Base-by-base conservation (phyloP, 179 eudicot genomes). In the Beta corolliflora region DNA sequence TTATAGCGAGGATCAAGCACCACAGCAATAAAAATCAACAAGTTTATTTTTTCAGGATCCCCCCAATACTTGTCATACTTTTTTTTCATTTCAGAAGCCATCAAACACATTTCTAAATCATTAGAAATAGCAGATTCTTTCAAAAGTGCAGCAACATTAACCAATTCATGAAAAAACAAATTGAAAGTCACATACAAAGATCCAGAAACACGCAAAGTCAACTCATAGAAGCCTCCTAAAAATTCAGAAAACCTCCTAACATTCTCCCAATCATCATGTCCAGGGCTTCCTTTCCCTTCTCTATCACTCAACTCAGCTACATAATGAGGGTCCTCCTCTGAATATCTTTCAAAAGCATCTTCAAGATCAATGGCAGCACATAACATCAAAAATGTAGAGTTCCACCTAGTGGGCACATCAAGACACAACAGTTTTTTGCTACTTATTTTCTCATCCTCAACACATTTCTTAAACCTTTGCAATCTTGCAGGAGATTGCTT, bases 61-160 rank as follows among this genome's bases (percentile, higher is more conserved):
- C 11, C 10, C 77, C n/a, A 74, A 74, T 74, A 74, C 23, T 74
- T 74, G 77, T 74, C 64, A 72, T 72, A 19, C 36, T n/a, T 72
- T 72, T 21, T 23, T 18, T 52, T 72, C 59, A 72, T 72, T 72
- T 10, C 18, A 48, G 15, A 3, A 19, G 56, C 76, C 76, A 72
- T 72, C 18, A 56, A 56, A 56, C 61, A 5, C 21, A 56, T 19
- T 15, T 5, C 5, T 5, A 56, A 14, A 56, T 56, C 41, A 36
- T 36, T 2, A 36, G 1, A 36, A 36, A 36, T 36, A 36, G 41
- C 1, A 36, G 41, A 36, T 36, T 36, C 41, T 36, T 36, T 36
- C 41, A 36, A 36, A 36, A 36, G 2, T 36, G 41, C 41, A 36
- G 41, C 41, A 36, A 36, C 41, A 36, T 36, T 36, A 36, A 36